These are phyloP conservation scores for Sonneratia caseolaris DNA, from an alignment of 345 rosid genomes.

Conservation along the genomic window DNA sequence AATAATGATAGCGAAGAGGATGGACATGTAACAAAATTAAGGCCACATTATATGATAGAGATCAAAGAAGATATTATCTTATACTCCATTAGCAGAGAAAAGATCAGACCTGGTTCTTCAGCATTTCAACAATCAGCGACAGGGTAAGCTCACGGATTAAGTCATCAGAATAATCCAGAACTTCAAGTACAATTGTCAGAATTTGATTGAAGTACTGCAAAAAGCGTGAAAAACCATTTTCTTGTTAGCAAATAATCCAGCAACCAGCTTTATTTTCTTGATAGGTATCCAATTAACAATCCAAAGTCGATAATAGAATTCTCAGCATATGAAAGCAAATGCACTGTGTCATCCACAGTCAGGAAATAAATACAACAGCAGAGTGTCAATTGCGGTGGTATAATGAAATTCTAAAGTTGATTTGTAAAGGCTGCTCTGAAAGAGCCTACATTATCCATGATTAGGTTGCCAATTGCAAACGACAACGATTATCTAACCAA, in stretches of 20 bases:
- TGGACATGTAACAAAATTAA: background rate
- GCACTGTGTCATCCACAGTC: background rate
- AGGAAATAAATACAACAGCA: background rate
- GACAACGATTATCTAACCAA: background rate
- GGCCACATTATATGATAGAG: background rate
- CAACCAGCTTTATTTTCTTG: background rate
- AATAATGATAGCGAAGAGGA: slow-evolving; percentile 10
- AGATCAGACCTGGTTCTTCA: slow-evolving; percentile 68
- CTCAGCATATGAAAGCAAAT: background rate
- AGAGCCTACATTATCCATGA: background rate
- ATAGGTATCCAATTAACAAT: background rate
- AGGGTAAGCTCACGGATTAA: slow-evolving; percentile 67
- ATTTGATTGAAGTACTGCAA: slow-evolving; percentile 95
- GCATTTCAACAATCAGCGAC: slow-evolving; percentile 71
- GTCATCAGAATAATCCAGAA: slow-evolving; percentile 64
- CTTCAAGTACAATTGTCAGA: slow-evolving; percentile 91
- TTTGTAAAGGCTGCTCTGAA: background rate
- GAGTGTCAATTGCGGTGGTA: background rate
- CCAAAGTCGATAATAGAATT: background rate
- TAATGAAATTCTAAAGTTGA: background rate
- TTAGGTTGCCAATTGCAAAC: background rate
- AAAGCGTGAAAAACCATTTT: slow-evolving; percentile 7
- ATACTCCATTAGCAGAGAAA: background rate
- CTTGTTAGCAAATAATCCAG: background rate
- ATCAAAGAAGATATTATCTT: background rate